Percentiles rank a stretch among this genome's conserved stretches.
phyloP scores from a whole-genome alignment of 257 asterid genomes.

The Eucommia ulmoides region DNA sequence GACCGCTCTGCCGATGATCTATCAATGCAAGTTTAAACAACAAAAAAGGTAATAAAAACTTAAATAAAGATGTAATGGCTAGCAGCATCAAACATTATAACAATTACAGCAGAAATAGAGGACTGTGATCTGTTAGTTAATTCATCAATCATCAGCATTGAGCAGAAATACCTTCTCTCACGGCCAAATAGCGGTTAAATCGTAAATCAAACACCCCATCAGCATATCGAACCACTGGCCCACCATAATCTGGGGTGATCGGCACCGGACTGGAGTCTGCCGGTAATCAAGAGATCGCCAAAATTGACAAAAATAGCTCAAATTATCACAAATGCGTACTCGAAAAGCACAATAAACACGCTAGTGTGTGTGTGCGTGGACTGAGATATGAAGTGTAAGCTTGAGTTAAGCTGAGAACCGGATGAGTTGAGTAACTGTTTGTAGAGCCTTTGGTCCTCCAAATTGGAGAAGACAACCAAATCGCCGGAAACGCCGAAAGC shows the following conservation, averaged over 20 bases:
- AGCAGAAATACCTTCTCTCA: not conserved
- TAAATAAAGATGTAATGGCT: not conserved
- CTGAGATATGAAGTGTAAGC: too few relatives aligned
- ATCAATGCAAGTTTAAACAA: not conserved
- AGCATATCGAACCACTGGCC: not conserved
- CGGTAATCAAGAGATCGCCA: not conserved
- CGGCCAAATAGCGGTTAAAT: not conserved
- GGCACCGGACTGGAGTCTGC: not conserved
- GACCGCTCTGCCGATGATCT: not conserved
- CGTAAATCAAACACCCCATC: not conserved
- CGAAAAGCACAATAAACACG: not conserved
- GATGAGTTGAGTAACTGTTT: not conserved
- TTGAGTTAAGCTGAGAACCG: too few relatives aligned
- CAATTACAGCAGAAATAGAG: not conserved
- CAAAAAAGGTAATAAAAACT: not conserved
- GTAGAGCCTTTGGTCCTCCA: not conserved
- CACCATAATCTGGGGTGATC: slow-evolving; percentile 1
- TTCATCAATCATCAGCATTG: not conserved
- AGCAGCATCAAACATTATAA: not conserved
- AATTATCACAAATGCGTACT: not conserved
- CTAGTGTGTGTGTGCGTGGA: not conserved
- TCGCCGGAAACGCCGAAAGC: not conserved
- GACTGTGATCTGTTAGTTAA: not conserved
- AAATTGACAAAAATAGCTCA: not conserved
- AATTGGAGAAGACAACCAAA: too few relatives aligned